Evolutionary conservation across 1,284 basidiomycete genomes (phyloP), one percentile per base, ranked within the genome.

Genomic region (Ceratobasidium sp.): DNA sequence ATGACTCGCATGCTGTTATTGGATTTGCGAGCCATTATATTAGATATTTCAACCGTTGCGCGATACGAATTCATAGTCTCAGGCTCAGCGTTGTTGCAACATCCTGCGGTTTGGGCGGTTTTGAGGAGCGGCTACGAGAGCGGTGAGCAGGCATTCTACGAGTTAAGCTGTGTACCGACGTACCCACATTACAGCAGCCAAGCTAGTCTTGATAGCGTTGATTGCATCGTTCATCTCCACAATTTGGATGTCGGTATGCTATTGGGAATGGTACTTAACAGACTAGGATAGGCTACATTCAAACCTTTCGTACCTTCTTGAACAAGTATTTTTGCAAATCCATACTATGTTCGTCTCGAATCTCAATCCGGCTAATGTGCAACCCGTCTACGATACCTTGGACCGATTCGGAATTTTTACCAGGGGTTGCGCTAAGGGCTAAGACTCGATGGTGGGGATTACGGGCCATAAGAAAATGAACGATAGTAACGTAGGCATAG

Each of bases 311-410:
- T 26, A 91, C 94, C 88, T 99, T 99, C 81, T 94, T 91, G 83
- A 97, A 93, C 81, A 97, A 90, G 83, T 98, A 99, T 61, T 89
- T 89, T 79, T 90, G 89, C 52, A 99, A 89, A 84, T 99, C 98
- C 54, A 97, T 86, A 80, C 96, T 96, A 77, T 93, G 89, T 82
- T 99, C 98, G 82, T 97, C 93, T 73, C 98, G 90, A 79, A 99
- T 96, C 83, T 99, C 97, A 80, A 99, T 97, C 76, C 92, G 91
- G 81, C 96, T 96, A 80, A 99, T 98, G 83, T 99, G 98, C n/a
- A 99, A 87, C 13, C 93, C 92, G 82, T 99, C 96, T 17, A 99
- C 91, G n/a, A 99, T 92, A 23, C 87, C 87, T 84, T 99, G 98
- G 0, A 99, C 94, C 42, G 92, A 92, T 62, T 96, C 94, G 0